Conservation (phyloP, 225 moss, liverwort and hornwort genomes). For the Lunularia cruciata region DNA sequence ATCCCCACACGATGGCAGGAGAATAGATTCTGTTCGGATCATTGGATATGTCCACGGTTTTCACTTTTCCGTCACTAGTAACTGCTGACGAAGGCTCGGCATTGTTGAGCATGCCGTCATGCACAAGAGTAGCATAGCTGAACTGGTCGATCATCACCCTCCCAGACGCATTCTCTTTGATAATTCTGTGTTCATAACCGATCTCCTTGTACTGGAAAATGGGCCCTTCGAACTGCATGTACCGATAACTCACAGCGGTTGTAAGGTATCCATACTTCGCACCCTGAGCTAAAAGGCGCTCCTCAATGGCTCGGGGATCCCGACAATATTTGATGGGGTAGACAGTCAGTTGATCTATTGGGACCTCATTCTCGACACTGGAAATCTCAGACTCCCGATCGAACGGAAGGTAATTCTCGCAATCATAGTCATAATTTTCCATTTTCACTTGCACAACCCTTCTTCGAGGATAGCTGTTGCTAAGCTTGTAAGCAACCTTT, state of each 20-base stretch:
- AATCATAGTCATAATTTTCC: constrained; percentile 3
- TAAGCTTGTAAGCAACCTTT: background rate
- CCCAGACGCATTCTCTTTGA: constrained; percentile 25
- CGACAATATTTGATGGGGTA: background rate
- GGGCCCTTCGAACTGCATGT: constrained; percentile 15
- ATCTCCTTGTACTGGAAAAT: background rate
- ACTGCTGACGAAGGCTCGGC: background rate
- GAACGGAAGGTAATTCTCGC: background rate
- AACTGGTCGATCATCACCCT: constrained; percentile 41
- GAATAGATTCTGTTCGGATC: constrained; percentile 27
- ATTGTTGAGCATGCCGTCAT: constrained; percentile 17
- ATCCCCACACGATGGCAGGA: constrained; percentile 40
- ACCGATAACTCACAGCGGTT: background rate
- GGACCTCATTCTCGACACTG: background rate
- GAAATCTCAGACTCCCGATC: background rate
- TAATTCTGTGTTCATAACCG: background rate
- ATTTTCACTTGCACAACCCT: background rate
- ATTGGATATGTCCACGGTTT: constrained; percentile 1
- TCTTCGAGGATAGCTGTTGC: background rate
- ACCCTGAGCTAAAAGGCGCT: background rate
- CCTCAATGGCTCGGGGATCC: background rate
- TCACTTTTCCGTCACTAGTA: background rate
- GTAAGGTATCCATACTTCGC: background rate
- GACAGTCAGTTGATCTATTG: background rate
- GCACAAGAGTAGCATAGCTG: constrained; percentile 23